Conservation (phyloP, 768 basidiomycete species). For the Fistulinella prunicolor region DNA sequence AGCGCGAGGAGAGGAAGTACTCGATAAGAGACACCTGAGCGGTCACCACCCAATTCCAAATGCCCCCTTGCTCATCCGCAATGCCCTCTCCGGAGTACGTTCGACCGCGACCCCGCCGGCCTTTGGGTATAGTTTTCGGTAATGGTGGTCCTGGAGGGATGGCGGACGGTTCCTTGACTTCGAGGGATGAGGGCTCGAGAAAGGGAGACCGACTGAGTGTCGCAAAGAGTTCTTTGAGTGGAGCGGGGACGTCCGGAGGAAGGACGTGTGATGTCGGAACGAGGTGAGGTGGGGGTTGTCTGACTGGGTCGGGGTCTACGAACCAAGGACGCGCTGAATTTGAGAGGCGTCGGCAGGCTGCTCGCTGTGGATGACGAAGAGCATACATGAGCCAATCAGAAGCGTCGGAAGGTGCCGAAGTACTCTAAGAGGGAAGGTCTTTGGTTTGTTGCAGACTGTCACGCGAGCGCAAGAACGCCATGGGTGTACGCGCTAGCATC, state of each 20-base stretch:
- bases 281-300: conserved; percentile 27
- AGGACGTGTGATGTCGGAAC: conserved; percentile 26
- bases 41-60: conserved; percentile 78
- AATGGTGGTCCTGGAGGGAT: conserved; percentile 58
- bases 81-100: conserved; percentile 65
- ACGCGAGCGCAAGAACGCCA: conserved; percentile 30
- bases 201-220: conserved; percentile 61
- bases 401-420: conserved; percentile 15
- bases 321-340: conserved; percentile 56
- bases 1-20: background rate
- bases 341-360: conserved; percentile 13
- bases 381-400: conserved; percentile 17
- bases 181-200: conserved; percentile 58
- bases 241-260: conserved; percentile 51
- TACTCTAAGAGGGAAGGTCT: background rate
- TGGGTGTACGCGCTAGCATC: conserved; percentile 71
- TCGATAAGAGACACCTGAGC: conserved; percentile 53
- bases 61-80: conserved; percentile 46
- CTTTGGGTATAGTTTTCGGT: conserved; percentile 55
- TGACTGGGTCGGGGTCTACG: conserved; percentile 41
- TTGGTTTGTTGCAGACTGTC: background rate
- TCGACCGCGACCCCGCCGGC: conserved; percentile 60
- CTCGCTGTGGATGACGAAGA: conserved; percentile 19
- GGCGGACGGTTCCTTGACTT: conserved; percentile 50
- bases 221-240: conserved; percentile 54